Percentiles rank a stretch among this genome's conserved stretches.
Conservation (phyloP, 2,329 filamentous ascomycete species). For the Cladobotryum mycophilum region DNA sequence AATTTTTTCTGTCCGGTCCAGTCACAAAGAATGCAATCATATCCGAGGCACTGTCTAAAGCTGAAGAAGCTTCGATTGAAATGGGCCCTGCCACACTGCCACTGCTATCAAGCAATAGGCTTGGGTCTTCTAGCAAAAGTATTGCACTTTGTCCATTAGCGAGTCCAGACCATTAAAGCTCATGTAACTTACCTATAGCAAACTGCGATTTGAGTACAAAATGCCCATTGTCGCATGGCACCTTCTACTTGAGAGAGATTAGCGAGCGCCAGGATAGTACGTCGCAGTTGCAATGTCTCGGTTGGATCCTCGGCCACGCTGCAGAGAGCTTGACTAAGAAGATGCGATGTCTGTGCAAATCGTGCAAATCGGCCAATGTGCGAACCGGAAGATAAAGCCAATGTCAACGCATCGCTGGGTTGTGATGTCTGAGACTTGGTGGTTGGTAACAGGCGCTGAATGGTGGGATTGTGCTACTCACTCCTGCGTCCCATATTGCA, state of each 20-base stretch:
- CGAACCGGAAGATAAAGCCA: conserved; percentile 7
- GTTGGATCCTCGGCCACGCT: conserved; percentile 4
- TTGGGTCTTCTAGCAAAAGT: neutral
- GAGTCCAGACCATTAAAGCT: neutral
- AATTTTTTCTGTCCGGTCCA: too few relatives aligned
- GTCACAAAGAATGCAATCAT: too few relatives aligned
- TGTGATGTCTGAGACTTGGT: neutral
- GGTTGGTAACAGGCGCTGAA: too few relatives aligned
- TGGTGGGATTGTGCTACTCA: too few relatives aligned
- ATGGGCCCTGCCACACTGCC: too few relatives aligned
- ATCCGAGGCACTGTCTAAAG: too few relatives aligned
- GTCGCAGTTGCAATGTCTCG: conserved; percentile 10
- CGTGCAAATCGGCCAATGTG: conserved; percentile 12
- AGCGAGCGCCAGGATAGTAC: conserved; percentile 12
- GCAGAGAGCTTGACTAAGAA: conserved; percentile 12
- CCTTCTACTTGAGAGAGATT: conserved; percentile 11
- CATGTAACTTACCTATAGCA: conserved; percentile 11
- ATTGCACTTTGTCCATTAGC: neutral
- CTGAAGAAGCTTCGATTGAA: too few relatives aligned
- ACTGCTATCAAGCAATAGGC: neutral
- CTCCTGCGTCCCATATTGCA: too few relatives aligned
- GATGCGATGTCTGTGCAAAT: conserved; percentile 15
- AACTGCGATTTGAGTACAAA: conserved; percentile 15
- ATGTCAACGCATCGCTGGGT: conserved; percentile 3
- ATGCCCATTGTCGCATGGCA: conserved; percentile 7